These are phyloP conservation scores for Metschnikowia borealis DNA, from an alignment of 805 yeast species.

Conservation along the genomic window DNA sequence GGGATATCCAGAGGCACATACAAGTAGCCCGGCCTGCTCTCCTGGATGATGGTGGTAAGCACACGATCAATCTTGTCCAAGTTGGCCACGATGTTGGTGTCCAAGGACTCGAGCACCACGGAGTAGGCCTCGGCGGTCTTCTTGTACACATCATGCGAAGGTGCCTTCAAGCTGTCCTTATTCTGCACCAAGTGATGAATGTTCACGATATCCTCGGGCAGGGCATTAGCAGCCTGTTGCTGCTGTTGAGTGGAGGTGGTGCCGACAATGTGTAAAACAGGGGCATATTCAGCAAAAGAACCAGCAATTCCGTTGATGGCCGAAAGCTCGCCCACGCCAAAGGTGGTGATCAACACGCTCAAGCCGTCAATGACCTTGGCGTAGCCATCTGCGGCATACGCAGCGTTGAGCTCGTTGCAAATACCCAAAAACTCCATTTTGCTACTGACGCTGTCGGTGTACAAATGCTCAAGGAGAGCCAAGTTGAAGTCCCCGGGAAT, in stretches of 20 bases:
- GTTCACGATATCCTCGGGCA: conserved; percentile 19
- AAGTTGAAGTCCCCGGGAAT: conserved; percentile 79
- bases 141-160: conserved; percentile 66
- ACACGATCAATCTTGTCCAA: conserved; percentile 61
- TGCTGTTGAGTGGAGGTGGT: conserved; percentile 34
- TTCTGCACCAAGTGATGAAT: conserved; percentile 61
- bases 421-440: conserved; percentile 69
- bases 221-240: conserved; percentile 18
- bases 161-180: conserved; percentile 42
- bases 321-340: conserved; percentile 86
- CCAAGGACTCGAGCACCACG: conserved; percentile 44
- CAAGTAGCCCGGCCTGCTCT: conserved; percentile 77
- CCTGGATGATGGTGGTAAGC: conserved; percentile 48
- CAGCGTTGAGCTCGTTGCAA: conserved; percentile 86
- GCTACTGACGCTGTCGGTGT: conserved; percentile 39
- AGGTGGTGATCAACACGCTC: conserved; percentile 68
- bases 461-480: conserved; percentile 62
- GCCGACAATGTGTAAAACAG: conserved; percentile 82
- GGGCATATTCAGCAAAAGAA: conserved; percentile 76
- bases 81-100: conserved; percentile 26
- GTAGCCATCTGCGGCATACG: conserved; percentile 89
- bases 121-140: conserved; percentile 57
- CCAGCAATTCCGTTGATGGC: conserved; percentile 83
- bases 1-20: conserved; percentile 73
- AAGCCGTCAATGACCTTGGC: conserved; percentile 55